Base-by-base conservation (phyloP, 352 stramenopile genomes). In the Globisporangium iwayamae region DNA sequence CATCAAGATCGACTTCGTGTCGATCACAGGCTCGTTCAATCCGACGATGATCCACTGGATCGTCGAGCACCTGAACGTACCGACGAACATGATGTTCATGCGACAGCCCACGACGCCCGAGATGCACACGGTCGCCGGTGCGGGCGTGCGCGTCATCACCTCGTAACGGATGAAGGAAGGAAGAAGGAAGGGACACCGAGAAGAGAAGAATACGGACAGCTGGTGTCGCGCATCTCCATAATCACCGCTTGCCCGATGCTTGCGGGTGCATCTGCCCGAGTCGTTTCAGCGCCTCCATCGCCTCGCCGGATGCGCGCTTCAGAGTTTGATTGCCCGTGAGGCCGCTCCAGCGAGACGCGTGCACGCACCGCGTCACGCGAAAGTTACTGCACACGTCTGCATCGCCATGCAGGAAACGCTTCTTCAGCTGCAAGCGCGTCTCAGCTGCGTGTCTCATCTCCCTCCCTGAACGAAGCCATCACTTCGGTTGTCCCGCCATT, bases 81-180 rank as follows among this genome's bases (percentile, higher is more conserved):
- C 78, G 1, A 84, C 79, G 62, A 95, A 94, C 67, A 87, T 91
- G 73, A 96, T 97, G 83, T 96, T 58, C 32, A 96, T 96, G 66
- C 83, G 74, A 20, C 90, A 91, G 63, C 86, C 88, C 2, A 83
- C 92, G 62, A 75, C 85, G 39, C 43, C 65, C 9, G 78, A 63
- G 25, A 71, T 67, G 2, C 84, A 96, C 65, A 86, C 87, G n/a
- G 78, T 96, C 6, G 80, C 80, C n/a, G 74, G 74, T 7, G 73
- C 85, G 16, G 86, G 86, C 4, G 79, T 95, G 36, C 77, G 86
- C n/a, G 85, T 95, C 34, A 95, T 95, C 65, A 74, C 97, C 90
- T 96, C 66, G 70, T 90, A 20, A 75, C 63, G 28, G 67, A 78
- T 4, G 39, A 46, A 46, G 39, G 14, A 68, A 60, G 30, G 56